A percentile compares a stretch with the other conserved stretches of the same genome.
Evolutionary conservation across 208 protist genomes (phyloP).

Genomic region (Novymonas esmeraldas): DNA sequence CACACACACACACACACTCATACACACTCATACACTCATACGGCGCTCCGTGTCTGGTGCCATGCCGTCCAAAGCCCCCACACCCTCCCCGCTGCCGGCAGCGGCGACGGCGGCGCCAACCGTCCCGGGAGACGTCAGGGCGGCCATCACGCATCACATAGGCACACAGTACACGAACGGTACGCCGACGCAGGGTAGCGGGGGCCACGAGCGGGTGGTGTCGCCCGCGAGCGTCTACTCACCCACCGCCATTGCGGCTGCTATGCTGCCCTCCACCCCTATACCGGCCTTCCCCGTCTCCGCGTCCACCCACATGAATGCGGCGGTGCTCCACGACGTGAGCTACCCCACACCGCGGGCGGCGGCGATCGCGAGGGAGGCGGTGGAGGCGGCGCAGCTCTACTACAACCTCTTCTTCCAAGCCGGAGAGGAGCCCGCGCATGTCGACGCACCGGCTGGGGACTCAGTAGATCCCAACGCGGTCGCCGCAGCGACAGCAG

Average conservation of each 20-base stretch:
- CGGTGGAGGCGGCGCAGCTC: conserved; percentile 36
- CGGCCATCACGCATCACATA: neutral
- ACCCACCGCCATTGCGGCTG: neutral
- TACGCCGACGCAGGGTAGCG: neutral
- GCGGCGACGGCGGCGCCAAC: neutral
- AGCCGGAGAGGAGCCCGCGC: neutral
- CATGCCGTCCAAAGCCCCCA: no score
- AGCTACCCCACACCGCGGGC: conserved; percentile 33
- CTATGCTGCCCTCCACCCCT: neutral
- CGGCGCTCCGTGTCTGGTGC: no score
- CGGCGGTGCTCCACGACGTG: conserved; percentile 23
- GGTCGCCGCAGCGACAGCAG: no score
- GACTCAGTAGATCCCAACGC: neutral
- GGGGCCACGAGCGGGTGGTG: neutral
- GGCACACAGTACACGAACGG: neutral
- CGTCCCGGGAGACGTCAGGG: neutral
- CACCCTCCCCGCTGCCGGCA: neutral
- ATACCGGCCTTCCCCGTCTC: neutral
- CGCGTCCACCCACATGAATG: conserved; percentile 30
- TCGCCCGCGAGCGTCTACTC: neutral
- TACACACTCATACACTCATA: no score
- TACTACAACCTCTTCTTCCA: conserved; percentile 56
- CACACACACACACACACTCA: neutral
- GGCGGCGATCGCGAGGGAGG: conserved; percentile 31
- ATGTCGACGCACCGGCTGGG: no score